Percentiles rank a stretch among this genome's conserved stretches.
Evolutionary conservation across 345 rosid species (phyloP).

Genomic region (Acer negundo): DNA sequence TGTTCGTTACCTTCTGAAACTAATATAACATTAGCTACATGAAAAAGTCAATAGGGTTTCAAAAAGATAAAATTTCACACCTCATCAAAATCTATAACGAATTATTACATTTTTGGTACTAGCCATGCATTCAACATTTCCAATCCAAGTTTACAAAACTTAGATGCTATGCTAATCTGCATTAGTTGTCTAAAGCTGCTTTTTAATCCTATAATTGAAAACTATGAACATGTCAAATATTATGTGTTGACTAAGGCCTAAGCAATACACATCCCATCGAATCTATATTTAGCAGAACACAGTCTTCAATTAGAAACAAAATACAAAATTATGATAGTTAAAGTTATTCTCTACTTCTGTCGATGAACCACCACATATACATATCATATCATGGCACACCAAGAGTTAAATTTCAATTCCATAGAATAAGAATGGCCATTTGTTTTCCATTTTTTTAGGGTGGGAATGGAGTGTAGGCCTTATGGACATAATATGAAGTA

Average conservation of each 20-base stretch:
- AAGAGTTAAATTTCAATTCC: slow-evolving; percentile 3
- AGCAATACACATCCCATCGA: not conserved
- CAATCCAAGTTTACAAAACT: not conserved
- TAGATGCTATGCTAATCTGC: not conserved
- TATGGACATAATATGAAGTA: not conserved
- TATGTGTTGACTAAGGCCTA: not conserved
- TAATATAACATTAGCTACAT: slow-evolving; percentile 32
- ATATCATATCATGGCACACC: not conserved
- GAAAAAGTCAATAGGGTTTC: slow-evolving; percentile 17
- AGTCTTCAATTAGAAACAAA: not conserved
- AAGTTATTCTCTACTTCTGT: slow-evolving; percentile 1
- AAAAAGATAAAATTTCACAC: not conserved
- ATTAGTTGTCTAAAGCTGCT: not conserved
- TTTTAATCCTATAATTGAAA: not conserved
- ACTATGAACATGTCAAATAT: not conserved
- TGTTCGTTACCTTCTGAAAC: slow-evolving; percentile 78
- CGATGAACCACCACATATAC: not conserved
- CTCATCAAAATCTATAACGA: slow-evolving; percentile 6
- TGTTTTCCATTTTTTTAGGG: not conserved
- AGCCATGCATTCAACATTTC: not conserved
- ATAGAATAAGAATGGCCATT: not conserved
- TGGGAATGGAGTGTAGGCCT: not conserved
- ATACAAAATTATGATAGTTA: not conserved
- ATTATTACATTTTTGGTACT: not conserved
- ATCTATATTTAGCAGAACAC: not conserved